phyloP scores from a whole-genome alignment of 2,329 filamentous ascomycete genomes.

The Colletotrichum navitas region DNA sequence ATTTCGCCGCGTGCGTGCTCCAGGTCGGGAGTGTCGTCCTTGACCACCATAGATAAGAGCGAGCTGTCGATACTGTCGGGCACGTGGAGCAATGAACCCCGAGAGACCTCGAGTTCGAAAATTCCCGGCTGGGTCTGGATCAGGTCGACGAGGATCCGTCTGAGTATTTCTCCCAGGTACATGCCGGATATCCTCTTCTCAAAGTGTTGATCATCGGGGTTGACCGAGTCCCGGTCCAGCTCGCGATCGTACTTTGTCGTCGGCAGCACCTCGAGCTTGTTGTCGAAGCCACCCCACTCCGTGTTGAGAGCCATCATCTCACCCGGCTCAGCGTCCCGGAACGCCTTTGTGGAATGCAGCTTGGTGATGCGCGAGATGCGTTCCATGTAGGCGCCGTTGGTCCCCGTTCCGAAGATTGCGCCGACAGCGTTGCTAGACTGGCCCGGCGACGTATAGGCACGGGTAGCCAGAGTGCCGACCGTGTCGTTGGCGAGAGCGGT shows the following conservation, averaged over 20 bases:
- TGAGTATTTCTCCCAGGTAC: constrained; percentile 83
- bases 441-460: constrained; percentile 81
- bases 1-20: constrained; percentile 58
- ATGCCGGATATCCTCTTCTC: constrained; percentile 87
- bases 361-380: constrained; percentile 76
- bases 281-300: constrained; percentile 87
- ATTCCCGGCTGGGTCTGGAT: constrained; percentile 36
- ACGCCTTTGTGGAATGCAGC: constrained; percentile 44
- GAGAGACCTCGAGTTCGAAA: constrained; percentile 32
- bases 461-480: constrained; percentile 83
- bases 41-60: constrained; percentile 73
- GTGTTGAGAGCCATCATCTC: constrained; percentile 83
- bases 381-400: constrained; percentile 83
- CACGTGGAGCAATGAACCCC: constrained; percentile 60
- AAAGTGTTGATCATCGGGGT: constrained; percentile 84
- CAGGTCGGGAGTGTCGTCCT: constrained; percentile 67
- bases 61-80: constrained; percentile 78
- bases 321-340: background rate
- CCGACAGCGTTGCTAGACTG: constrained; percentile 78
- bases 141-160: constrained; percentile 69
- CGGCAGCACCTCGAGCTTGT: constrained; percentile 76
- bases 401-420: constrained; percentile 83
- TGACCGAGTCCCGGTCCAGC: constrained; percentile 76
- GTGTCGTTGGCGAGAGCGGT: constrained; percentile 84
- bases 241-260: constrained; percentile 75